Evolutionary conservation across 2,329 filamentous ascomycete genomes (phyloP), one percentile per base, ranked within the genome.

Genomic region (Phialemoniopsis sp.): DNA sequence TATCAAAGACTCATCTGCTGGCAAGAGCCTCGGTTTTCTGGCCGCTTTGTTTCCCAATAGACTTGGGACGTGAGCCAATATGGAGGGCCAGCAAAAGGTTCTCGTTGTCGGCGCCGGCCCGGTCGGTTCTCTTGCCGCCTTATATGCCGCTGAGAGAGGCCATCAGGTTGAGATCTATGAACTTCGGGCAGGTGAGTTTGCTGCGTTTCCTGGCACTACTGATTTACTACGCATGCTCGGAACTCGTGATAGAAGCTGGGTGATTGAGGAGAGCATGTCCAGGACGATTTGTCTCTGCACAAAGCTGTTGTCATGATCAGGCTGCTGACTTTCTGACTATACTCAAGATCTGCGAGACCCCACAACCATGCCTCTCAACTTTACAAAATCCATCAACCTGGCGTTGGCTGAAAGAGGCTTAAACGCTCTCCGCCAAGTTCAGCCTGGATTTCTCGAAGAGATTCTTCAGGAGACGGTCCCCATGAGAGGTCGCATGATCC

Each of bases 301-400:
- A n/a, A n/a, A n/a, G n/a, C n/a, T n/a, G n/a, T n/a, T 26, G 21
- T 26, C 40, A 16, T 43, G 26, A 29, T 29, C 36, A 13, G 29
- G n/a, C 35, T 33, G 10, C 13, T 36, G 10, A 32, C 28, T 36
- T 9, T 35, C 31, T 40, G 12, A 40, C 37, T 26, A 19, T 21
- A 36, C 38, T 36, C 33, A 42, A 97, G 93, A 98, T 67, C 81
- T 97, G 36, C 82, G 93, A 31, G 82, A 94, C 58, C 82, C 86
- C 3, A 76, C 80, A 3, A 95, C 87, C 1, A 81, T 82, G 21
- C 90, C 91, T 4, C 73, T 97, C 45, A 96, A 96, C 63, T 96
- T 96, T 58, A 95, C 90, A 44, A 95, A 89, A 61, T 97, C 93
- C n/a, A 98, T 98, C 70, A 98, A 98, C 57, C 68, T 98, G 40